phyloP scores from a whole-genome alignment of 768 basidiomycete species.

The Tricholoma saponaceum region DNA sequence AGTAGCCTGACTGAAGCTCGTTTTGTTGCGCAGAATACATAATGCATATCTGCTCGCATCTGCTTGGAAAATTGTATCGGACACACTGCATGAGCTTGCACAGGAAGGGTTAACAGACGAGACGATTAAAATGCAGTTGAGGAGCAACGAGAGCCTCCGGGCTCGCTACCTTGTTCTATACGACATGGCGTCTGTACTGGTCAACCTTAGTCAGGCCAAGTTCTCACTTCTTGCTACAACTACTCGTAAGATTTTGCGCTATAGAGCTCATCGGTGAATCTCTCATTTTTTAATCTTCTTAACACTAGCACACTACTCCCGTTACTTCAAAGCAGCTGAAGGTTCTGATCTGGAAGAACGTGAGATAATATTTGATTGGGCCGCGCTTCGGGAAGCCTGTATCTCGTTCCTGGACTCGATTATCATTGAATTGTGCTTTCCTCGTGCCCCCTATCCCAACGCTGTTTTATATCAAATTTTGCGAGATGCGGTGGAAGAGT shows the following conservation, averaged over 20 bases:
- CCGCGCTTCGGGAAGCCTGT: constrained; percentile 55
- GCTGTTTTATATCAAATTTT: constrained; percentile 63
- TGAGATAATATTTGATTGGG: constrained; percentile 65
- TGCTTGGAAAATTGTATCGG: constrained; percentile 72
- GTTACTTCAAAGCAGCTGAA: constrained; percentile 56
- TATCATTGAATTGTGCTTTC: constrained; percentile 78
- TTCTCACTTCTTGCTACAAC: constrained; percentile 70
- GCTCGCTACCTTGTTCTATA: constrained; percentile 59
- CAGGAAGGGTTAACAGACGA: constrained; percentile 50
- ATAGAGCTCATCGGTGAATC: constrained; percentile 1
- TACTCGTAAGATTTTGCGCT: constrained; percentile 46
- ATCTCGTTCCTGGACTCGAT: constrained; percentile 82
- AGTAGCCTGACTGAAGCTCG: background rate
- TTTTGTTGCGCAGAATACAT: constrained; percentile 54
- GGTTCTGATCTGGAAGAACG: constrained; percentile 36
- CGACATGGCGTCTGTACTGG: constrained; percentile 57
- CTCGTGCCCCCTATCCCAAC: constrained; percentile 62
- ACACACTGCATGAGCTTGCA: constrained; percentile 53
- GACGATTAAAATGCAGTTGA: constrained; percentile 49
- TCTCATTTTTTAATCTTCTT: background rate
- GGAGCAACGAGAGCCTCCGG: constrained; percentile 45
- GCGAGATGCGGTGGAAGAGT: constrained; percentile 68
- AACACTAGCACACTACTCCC: constrained; percentile 63
- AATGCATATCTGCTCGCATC: constrained; percentile 82
- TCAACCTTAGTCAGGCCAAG: constrained; percentile 56